A percentile compares a stretch with the other conserved stretches of the same genome.
Conservation (phyloP, 176 grass and related monocot genomes). For the Oryza brachyantha region DNA sequence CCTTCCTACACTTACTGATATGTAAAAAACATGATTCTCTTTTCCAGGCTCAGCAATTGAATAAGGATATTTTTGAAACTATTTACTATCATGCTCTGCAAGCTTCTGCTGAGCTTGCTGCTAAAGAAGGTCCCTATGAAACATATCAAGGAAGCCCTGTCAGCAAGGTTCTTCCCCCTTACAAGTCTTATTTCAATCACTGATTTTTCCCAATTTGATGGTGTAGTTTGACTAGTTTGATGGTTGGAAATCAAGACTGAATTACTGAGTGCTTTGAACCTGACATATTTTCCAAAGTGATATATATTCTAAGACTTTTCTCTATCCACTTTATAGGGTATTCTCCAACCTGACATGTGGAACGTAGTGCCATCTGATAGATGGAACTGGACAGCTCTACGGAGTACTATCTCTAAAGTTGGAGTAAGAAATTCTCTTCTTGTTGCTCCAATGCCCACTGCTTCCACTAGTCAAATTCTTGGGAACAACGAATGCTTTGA, state of each 20-base stretch:
- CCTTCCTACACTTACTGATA: neutral
- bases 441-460: conserved; percentile 97
- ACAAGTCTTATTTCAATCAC: conserved; percentile 4
- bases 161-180: conserved; percentile 68
- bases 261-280: too few relatives aligned
- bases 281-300: too few relatives aligned
- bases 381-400: conserved; percentile 80
- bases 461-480: conserved; percentile 99
- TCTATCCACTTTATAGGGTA: conserved; percentile 48
- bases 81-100: conserved; percentile 84
- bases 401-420: conserved; percentile 69
- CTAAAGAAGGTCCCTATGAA: conserved; percentile 86
- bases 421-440: conserved; percentile 95
- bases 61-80: conserved; percentile 94
- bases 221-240: neutral
- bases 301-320: neutral
- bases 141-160: conserved; percentile 86
- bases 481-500: conserved; percentile 97
- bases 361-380: conserved; percentile 61
- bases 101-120: conserved; percentile 81
- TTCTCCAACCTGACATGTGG: conserved; percentile 98
- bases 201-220: neutral
- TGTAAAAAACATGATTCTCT: conserved; percentile 15
- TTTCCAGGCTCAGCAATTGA: conserved; percentile 85
- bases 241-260: neutral